Evolutionary conservation across 768 basidiomycete genomes (phyloP), one percentile per base, ranked within the genome.

Genomic region (Naganishia kalamii): DNA sequence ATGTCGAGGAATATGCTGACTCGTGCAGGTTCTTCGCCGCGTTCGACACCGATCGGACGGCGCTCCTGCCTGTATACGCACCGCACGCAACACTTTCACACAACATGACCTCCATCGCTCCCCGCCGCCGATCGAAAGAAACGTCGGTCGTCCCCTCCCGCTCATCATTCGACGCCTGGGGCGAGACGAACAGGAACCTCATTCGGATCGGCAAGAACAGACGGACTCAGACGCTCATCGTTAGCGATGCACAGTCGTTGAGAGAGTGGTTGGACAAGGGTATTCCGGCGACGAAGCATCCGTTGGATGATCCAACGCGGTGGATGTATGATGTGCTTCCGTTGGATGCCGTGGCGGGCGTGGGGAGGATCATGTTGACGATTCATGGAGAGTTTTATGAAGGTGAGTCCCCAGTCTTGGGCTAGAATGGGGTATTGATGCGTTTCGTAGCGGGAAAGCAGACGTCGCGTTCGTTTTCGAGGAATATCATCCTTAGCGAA

Each of bases 331-430:
- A 99, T 71, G 84, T 88, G 0, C 91, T 89, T 82, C 70, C 89
- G 85, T 65, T 78, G n/a, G 78, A 75, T 52, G 73, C 70, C 17
- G 49, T 68, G 7, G 73, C 71, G 35, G 80, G 74, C 2, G 73
- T 74, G 17, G 72, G 73, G 21, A 77, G 78, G 77, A 49, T 82
- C 94, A 68, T 81, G 90, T 61, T 89, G 66, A 85, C 84, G 48
- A 81, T 97, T 19, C 91, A 96, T 75, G 93, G 93, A 2, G 87
- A 97, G 76, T 94, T 94, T 74, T 83, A 84, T 57, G 94, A 98
- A 83, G 82, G 94, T 93, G 72, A 65, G 87, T 49, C 48, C 25
- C 13, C 19, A 7, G 7, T 50, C 25, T 19, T 41, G 40, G 40
- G 27, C 5, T 5, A 25, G 15, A 30, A 3, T 44, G 32, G 2